Percentiles rank a stretch among this genome's conserved stretches.
These are phyloP conservation scores for Trametes punicea DNA, from an alignment of 768 basidiomycete genomes.

Conservation along the genomic window DNA sequence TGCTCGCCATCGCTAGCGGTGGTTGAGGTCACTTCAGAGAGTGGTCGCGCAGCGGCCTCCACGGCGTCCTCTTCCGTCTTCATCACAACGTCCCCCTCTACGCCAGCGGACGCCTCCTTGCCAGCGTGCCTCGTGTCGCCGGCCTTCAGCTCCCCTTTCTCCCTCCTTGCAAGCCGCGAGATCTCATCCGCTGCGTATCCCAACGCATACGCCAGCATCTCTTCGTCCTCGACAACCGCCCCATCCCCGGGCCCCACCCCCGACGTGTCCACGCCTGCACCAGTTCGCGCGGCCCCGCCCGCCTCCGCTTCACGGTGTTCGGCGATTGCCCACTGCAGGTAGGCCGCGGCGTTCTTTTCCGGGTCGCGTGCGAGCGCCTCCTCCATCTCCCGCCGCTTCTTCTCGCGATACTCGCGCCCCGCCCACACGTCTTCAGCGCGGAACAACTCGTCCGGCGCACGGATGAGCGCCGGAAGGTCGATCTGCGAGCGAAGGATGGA, in stretches of 20 bases:
- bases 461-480: constrained; percentile 44
- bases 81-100: constrained; percentile 18
- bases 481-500: constrained; percentile 26
- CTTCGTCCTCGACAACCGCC: constrained; percentile 39
- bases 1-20: background rate
- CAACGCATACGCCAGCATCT: constrained; percentile 54
- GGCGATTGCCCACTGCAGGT: constrained; percentile 30
- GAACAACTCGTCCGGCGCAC: constrained; percentile 40
- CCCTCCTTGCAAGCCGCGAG: constrained; percentile 34
- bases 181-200: constrained; percentile 55
- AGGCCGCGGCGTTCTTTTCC: constrained; percentile 27
- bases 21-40: background rate
- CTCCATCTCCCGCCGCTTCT: constrained; percentile 29
- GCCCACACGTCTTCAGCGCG: constrained; percentile 36
- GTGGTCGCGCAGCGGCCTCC: background rate
- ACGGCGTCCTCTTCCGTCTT: constrained; percentile 10
- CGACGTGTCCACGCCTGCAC: constrained; percentile 5
- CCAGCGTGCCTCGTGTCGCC: constrained; percentile 5
- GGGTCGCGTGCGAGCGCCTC: constrained; percentile 33
- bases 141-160: constrained; percentile 11
- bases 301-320: constrained; percentile 28
- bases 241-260: constrained; percentile 9
- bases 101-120: constrained; percentile 19
- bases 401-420: constrained; percentile 31
- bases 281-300: constrained; percentile 6